Percentiles rank a stretch among this genome's conserved stretches.
Evolutionary conservation across 2,329 filamentous ascomycete species (phyloP).

Genomic region (Monosporascus sp.): DNA sequence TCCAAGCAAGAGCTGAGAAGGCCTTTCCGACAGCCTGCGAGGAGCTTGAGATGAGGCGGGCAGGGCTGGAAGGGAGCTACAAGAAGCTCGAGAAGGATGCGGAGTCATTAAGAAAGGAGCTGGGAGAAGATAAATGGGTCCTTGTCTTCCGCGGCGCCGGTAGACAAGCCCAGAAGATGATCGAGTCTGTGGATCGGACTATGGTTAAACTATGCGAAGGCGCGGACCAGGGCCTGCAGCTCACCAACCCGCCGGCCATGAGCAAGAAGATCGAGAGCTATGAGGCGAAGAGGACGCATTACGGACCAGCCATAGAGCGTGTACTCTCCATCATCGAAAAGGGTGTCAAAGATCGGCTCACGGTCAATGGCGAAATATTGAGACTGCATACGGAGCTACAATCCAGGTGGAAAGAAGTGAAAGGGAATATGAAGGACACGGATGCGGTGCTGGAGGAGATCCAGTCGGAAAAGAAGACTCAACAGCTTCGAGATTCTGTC

Average conservation of each 20-base stretch:
- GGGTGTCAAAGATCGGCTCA: constrained; percentile 90
- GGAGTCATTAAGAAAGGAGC: constrained; percentile 79
- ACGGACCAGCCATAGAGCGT: constrained; percentile 85
- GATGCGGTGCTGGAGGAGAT: constrained; percentile 71
- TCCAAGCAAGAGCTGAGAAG: constrained; percentile 68
- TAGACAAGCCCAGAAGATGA: constrained; percentile 91
- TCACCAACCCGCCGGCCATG: constrained; percentile 64
- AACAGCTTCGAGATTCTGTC: constrained; percentile 84
- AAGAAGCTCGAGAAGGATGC: constrained; percentile 85
- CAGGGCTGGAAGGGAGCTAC: constrained; percentile 76
- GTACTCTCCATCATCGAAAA: constrained; percentile 91
- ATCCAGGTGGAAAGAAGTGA: constrained; percentile 71
- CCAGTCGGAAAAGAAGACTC: constrained; percentile 54
- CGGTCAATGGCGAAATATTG: constrained; percentile 92
- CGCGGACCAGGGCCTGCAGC: constrained; percentile 67
- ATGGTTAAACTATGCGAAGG: constrained; percentile 75
- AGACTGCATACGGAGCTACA: constrained; percentile 81
- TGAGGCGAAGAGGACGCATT: constrained; percentile 91
- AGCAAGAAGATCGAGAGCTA: constrained; percentile 86
- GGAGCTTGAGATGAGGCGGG: constrained; percentile 72
- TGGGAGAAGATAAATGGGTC: constrained; percentile 95
- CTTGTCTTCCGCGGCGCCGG: constrained; percentile 91
- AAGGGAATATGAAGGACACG: constrained; percentile 71
- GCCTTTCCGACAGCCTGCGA: constrained; percentile 88
- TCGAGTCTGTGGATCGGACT: constrained; percentile 87